Evolutionary conservation across 2,329 filamentous ascomycete genomes (phyloP).

Genomic region (Achaetomium macrosporum): DNA sequence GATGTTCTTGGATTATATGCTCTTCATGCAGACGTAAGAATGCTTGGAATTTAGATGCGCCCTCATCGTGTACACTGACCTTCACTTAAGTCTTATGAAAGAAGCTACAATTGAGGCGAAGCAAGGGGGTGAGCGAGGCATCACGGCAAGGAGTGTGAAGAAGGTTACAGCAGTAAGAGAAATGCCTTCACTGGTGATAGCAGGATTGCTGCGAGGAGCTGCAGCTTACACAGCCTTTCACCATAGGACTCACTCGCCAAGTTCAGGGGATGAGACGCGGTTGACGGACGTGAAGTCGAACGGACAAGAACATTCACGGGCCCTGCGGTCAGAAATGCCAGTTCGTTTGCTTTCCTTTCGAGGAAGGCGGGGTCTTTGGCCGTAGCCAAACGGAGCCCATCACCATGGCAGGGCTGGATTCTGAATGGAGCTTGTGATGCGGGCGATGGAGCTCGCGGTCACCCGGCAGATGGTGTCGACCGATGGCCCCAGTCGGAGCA

Average conservation of each 20-base stretch:
- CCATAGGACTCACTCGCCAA: constrained; percentile 58
- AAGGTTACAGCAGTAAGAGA: constrained; percentile 66
- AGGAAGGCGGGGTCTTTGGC: too few relatives aligned
- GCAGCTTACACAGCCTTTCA: constrained; percentile 7
- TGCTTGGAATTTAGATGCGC: background rate
- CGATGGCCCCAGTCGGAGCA: too few relatives aligned
- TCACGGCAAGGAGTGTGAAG: constrained; percentile 70
- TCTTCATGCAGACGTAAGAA: constrained; percentile 65
- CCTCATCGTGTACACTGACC: background rate
- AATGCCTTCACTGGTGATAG: background rate
- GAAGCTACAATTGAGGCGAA: constrained; percentile 74
- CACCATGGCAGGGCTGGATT: too few relatives aligned
- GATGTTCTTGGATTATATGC: constrained; percentile 79
- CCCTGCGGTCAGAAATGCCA: too few relatives aligned
- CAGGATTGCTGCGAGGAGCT: background rate
- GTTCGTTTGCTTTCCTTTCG: too few relatives aligned
- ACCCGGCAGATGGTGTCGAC: too few relatives aligned
- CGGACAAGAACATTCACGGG: too few relatives aligned
- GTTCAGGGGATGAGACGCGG: constrained; percentile 59
- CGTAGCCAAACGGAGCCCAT: too few relatives aligned
- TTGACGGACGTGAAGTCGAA: background rate
- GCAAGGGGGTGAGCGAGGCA: constrained; percentile 63
- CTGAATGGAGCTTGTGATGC: too few relatives aligned
- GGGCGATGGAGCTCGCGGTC: too few relatives aligned
- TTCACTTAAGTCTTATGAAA: constrained; percentile 55